Evolutionary conservation across 202 grass and related monocot genomes (phyloP), one percentile per base, ranked within the genome.

Genomic region (Hordeum pubiflorum): DNA sequence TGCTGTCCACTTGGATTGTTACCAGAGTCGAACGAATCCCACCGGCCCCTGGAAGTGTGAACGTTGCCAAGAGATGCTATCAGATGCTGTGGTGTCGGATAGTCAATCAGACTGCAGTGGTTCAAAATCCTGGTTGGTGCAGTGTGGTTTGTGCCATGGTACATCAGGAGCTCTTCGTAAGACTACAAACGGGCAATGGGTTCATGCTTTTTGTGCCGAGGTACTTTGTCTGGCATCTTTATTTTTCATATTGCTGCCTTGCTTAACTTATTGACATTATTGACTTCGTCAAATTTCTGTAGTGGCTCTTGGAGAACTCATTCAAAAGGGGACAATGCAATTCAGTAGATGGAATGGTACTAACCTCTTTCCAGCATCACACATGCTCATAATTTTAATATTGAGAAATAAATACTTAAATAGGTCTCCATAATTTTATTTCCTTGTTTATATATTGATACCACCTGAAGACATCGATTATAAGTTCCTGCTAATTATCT

Each of bases 141-240:
- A 79, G 50, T 99, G 97, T 81, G 74, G 66, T 85, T 88, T 96
- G 72, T 99, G 97, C 78, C 78, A 91, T 85, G 87, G 91, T 78
- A 77, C 78, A 72, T 87, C 63, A 77, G 97, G 97, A 79, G 93
- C 89, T 74, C 91, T 96, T 70, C 88, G 92, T 61, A 99, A 90
- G 81, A 90, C 97, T 79, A 68, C 76, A 75, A 88, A 90, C 62
- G 92, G 87, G 48, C 85, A 89, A 40, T 99, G 97, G 91, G 89
- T 96, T 82, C 97, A 99, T 96, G 87, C 93, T 10, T 92, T 99
- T 32, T 99, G 97, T 90, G 93, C 97, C 14, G 92, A 99, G 94
- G 94, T 97, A 91, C 32, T 81, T 88, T 58, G 66, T 36, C 77
- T 81, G 29, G 3, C 59, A 26, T 4, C 22, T 63, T 69, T 54